Percentiles rank a stretch among this genome's conserved stretches.
Evolutionary conservation across 2,329 filamentous ascomycete species (phyloP).

Genomic region (Didymella pinodella): DNA sequence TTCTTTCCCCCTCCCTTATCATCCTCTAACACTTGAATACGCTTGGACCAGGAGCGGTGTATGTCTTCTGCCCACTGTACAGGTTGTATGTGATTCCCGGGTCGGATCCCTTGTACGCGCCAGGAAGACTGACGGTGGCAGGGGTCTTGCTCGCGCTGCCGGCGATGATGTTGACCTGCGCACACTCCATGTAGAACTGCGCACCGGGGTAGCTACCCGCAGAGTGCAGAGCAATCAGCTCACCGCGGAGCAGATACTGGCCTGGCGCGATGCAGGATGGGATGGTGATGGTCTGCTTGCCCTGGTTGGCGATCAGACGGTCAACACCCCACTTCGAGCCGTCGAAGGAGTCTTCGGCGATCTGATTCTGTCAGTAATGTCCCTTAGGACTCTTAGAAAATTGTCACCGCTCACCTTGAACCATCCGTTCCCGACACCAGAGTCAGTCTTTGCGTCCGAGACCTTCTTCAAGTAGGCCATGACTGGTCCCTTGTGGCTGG

Average conservation of each 20-base stretch:
- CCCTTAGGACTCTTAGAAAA: neutral
- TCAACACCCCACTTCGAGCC: constrained; percentile 47
- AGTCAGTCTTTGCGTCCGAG: constrained; percentile 53
- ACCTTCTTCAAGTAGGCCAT: constrained; percentile 67
- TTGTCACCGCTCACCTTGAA: constrained; percentile 23
- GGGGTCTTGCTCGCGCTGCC: constrained; percentile 37
- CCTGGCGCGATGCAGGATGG: constrained; percentile 49
- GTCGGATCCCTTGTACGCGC: constrained; percentile 46
- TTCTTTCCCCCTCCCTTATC: neutral
- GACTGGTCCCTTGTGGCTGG: constrained; percentile 64
- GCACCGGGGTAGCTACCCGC: constrained; percentile 47
- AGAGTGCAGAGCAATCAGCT: constrained; percentile 56
- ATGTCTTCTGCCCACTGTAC: constrained; percentile 46
- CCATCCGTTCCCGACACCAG: constrained; percentile 38
- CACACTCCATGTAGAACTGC: constrained; percentile 55
- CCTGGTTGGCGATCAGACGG: constrained; percentile 50
- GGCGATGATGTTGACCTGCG: constrained; percentile 46
- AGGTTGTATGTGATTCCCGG: constrained; percentile 45
- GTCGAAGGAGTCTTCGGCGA: constrained; percentile 51
- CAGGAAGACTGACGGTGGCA: constrained; percentile 40
- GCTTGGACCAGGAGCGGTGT: constrained; percentile 59
- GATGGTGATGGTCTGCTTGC: constrained; percentile 53
- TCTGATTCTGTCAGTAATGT: constrained; percentile 39
- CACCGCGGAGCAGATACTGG: constrained; percentile 54
- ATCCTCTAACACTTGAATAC: constrained; percentile 58